These are phyloP conservation scores for Penicillium manginii DNA, from an alignment of 495 filamentous ascomycete genomes.

Conservation along the genomic window DNA sequence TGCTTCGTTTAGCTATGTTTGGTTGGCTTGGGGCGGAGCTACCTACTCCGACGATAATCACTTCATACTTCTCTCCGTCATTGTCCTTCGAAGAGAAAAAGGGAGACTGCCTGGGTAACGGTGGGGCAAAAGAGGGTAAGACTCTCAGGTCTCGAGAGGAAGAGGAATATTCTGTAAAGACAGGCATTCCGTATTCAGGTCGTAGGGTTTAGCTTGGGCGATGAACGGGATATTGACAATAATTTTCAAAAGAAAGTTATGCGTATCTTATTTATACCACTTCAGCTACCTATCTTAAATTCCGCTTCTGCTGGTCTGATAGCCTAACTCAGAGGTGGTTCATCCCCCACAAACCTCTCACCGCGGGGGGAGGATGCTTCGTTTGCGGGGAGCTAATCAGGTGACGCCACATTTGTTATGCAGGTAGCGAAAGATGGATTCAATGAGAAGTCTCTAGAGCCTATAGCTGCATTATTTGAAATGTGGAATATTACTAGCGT, in stretches of 20 bases:
- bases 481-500: too few species aligned
- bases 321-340: neutral
- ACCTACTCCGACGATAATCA: slow-evolving; percentile 41
- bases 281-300: neutral
- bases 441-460: too few species aligned
- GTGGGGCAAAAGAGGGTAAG: slow-evolving; percentile 45
- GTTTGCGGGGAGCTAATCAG: neutral
- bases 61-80: slow-evolving; percentile 41
- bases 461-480: too few species aligned
- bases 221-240: neutral
- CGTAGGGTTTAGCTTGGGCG: neutral
- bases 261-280: neutral
- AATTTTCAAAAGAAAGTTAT: neutral
- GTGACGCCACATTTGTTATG: too few species aligned
- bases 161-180: slow-evolving; percentile 46
- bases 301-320: neutral
- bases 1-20: neutral
- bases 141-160: slow-evolving; percentile 45
- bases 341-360: neutral
- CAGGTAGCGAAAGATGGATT: too few species aligned
- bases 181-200: slow-evolving; percentile 39
- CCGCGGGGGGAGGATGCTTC: neutral
- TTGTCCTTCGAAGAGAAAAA: slow-evolving; percentile 16
- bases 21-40: neutral
- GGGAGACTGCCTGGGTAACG: slow-evolving; percentile 34